Percentiles rank a stretch among this genome's conserved stretches.
These are phyloP conservation scores for Leavenworthia alabamica DNA, from an alignment of 345 rosid species.

Conservation along the genomic window DNA sequence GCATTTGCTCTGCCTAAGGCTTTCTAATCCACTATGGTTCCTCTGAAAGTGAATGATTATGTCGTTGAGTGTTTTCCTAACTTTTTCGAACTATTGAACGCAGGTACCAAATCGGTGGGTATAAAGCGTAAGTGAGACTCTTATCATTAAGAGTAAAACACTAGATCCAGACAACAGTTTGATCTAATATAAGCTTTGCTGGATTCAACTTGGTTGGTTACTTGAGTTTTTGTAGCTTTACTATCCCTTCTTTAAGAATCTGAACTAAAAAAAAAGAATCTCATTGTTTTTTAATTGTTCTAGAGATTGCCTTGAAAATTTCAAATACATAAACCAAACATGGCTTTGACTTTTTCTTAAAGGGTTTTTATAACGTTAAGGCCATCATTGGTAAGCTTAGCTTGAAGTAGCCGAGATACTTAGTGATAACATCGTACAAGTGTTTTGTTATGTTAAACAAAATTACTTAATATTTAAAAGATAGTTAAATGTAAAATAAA, in stretches of 20 bases:
- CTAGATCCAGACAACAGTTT: background rate
- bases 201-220: background rate
- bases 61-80: background rate
- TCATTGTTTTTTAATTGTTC: background rate
- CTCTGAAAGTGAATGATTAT: background rate
- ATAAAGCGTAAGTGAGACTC: conserved; percentile 12
- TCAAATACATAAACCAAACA: background rate
- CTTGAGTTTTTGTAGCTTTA: background rate
- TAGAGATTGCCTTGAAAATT: background rate
- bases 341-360: too few species aligned
- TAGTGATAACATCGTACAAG: background rate
- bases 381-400: background rate
- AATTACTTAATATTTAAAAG: background rate
- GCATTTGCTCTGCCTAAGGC: background rate
- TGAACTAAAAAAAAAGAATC: background rate
- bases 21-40: background rate
- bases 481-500: too few species aligned
- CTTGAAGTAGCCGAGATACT: background rate
- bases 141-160: background rate
- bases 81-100: background rate
- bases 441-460: background rate
- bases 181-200: conserved; percentile 2
- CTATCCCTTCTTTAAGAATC: background rate
- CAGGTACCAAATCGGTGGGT: conserved; percentile 16
- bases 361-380: too few species aligned